Evolutionary conservation across 2,329 filamentous ascomycete species (phyloP).

Genomic region (Aureobasidium zeae): DNA sequence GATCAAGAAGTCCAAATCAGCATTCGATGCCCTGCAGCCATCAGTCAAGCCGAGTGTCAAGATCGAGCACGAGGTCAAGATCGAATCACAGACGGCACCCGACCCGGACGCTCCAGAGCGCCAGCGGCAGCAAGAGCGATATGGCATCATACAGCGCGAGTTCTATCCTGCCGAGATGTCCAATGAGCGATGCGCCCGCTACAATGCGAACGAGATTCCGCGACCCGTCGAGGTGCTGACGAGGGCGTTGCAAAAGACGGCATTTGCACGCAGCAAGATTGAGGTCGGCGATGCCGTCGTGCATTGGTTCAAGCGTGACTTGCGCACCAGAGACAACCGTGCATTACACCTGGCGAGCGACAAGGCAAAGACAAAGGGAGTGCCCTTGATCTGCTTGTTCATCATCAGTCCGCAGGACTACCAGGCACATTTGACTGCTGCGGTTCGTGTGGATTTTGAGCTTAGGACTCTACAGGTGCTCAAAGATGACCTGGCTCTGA

Average conservation of each 20-base stretch:
- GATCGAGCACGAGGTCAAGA: constrained; percentile 1
- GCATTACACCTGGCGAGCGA: constrained; percentile 57
- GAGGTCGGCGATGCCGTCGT: constrained; percentile 55
- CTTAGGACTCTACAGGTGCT: constrained; percentile 61
- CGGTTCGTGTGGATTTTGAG: constrained; percentile 70
- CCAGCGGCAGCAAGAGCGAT: constrained; percentile 25
- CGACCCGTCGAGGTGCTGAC: constrained; percentile 64
- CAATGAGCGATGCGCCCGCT: constrained; percentile 65
- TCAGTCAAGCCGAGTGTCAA: constrained; percentile 9
- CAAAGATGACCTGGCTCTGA: constrained; percentile 54
- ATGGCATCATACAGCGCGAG: constrained; percentile 41
- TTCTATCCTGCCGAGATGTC: constrained; percentile 85
- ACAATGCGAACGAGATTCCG: constrained; percentile 58
- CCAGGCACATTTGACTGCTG: constrained; percentile 66
- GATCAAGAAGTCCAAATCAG: constrained; percentile 16
- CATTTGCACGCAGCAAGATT: constrained; percentile 43
- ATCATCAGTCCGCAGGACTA: constrained; percentile 76
- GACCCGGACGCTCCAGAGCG: constrained; percentile 30
- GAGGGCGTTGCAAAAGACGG: constrained; percentile 53
- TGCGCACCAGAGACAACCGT: constrained; percentile 66
- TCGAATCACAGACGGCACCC: background rate
- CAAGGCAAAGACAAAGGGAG: constrained; percentile 54
- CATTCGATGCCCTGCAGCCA: background rate
- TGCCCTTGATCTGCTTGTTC: constrained; percentile 69
- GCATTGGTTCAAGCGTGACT: constrained; percentile 85